phyloP scores from a whole-genome alignment of 495 filamentous ascomycete species.

The Penicillium herquei region DNA sequence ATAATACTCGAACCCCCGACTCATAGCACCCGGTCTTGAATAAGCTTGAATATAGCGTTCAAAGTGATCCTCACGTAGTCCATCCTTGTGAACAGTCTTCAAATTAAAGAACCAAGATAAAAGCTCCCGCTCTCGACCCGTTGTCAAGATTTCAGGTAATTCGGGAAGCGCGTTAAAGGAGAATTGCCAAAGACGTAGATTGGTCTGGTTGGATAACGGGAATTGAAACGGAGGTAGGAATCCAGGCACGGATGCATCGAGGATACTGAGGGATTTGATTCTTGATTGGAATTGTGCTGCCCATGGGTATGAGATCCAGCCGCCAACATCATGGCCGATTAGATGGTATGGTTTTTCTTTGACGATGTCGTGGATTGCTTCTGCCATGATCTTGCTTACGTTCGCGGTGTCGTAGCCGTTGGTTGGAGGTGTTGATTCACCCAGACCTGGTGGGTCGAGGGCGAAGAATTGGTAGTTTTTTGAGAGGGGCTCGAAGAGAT shows the following conservation, averaged over 20 bases:
- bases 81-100: constrained; percentile 19
- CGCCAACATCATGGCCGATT: constrained; percentile 26
- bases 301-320: constrained; percentile 30
- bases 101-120: constrained; percentile 26
- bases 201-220: constrained; percentile 18
- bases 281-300: constrained; percentile 22
- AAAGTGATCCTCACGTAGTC: constrained; percentile 13
- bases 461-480: constrained; percentile 24
- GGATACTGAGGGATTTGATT: constrained; percentile 26
- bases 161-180: constrained; percentile 29
- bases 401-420: constrained; percentile 23
- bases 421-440: constrained; percentile 15
- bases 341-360: constrained; percentile 23
- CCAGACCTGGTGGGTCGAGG: constrained; percentile 24
- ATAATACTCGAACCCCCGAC: constrained; percentile 31
- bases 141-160: constrained; percentile 22
- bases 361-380: constrained; percentile 17
- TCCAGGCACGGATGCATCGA: constrained; percentile 26
- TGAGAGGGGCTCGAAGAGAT: constrained; percentile 23
- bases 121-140: constrained; percentile 24
- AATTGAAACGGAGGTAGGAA: constrained; percentile 17
- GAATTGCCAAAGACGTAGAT: constrained; percentile 29
- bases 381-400: constrained; percentile 23
- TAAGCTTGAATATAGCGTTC: constrained; percentile 24
- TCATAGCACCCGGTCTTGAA: constrained; percentile 27